Percentiles rank a stretch among this genome's conserved stretches.
These are phyloP conservation scores for Blyttiomyces sp. DNA, from an alignment of 371 early-diverging fungal species.

Conservation along the genomic window DNA sequence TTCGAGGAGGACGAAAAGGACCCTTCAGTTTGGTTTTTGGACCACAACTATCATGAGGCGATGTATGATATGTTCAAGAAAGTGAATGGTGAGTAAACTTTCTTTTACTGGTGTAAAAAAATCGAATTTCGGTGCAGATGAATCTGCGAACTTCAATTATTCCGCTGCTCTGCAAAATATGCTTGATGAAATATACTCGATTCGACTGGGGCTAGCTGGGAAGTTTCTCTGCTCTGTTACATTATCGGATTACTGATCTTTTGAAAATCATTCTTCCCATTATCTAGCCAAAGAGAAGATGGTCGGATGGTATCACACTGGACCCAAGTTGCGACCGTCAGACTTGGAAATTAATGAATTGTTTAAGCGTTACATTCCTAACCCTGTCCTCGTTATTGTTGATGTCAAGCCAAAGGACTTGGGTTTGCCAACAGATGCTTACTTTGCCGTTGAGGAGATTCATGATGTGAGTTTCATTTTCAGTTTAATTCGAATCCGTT, in stretches of 20 bases:
- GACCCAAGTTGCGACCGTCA: slow-evolving; percentile 95
- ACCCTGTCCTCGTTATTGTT: slow-evolving; percentile 92
- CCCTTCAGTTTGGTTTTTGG: slow-evolving; percentile 97
- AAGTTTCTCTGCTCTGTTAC: no score
- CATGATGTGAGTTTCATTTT: slow-evolving; percentile 63
- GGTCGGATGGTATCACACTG: slow-evolving; percentile 99
- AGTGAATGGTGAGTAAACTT: slow-evolving; percentile 80
- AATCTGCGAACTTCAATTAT: no score
- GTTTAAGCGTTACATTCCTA: slow-evolving; percentile 89
- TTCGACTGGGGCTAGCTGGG: not conserved
- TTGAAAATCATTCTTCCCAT: not conserved
- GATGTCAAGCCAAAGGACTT: slow-evolving; percentile 91
- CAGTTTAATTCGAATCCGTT: slow-evolving; percentile 1
- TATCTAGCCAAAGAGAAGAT: slow-evolving; percentile 89
- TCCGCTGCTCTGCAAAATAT: no score
- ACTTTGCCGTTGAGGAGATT: slow-evolving; percentile 88
- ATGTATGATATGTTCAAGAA: slow-evolving; percentile 99
- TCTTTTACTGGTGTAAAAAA: not conserved
- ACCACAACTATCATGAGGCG: slow-evolving; percentile 98
- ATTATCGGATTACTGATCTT: not conserved
- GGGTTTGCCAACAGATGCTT: slow-evolving; percentile 95
- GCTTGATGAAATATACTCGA: no score
- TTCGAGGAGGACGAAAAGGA: slow-evolving; percentile 99
- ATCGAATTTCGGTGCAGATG: no score
- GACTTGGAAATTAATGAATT: slow-evolving; percentile 98